These are phyloP conservation scores for Persicaria maculosa DNA, from an alignment of 148 eudicot genomes.

Conservation along the genomic window DNA sequence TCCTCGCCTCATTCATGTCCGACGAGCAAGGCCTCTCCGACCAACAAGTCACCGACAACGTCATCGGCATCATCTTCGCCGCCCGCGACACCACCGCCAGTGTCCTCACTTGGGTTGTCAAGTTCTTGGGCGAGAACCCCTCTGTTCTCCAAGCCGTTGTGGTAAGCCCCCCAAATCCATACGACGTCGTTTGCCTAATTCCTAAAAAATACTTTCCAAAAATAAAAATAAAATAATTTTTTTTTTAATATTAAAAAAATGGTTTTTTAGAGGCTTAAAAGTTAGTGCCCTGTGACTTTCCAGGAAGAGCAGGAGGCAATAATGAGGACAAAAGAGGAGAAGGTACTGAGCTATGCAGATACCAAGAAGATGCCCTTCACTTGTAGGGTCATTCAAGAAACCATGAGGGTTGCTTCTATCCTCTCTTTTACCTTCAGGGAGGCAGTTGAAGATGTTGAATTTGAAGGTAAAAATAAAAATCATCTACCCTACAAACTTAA, in stretches of 20 bases:
- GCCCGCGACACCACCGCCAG: slow-evolving; percentile 95
- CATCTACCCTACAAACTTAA: too few species aligned
- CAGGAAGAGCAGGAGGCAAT: slow-evolving; percentile 43
- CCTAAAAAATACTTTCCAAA: neutral
- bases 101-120: slow-evolving; percentile 84
- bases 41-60: slow-evolving; percentile 84
- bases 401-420: slow-evolving; percentile 86
- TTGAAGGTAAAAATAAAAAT: slow-evolving; percentile 43
- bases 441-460: slow-evolving; percentile 97
- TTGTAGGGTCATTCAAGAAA: slow-evolving; percentile 80
- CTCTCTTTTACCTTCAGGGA: slow-evolving; percentile 92
- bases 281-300: neutral
- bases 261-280: neutral
- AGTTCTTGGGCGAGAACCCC: slow-evolving; percentile 77
- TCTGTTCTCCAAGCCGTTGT: slow-evolving; percentile 69
- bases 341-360: slow-evolving; percentile 25
- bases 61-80: slow-evolving; percentile 89
- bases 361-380: slow-evolving; percentile 73
- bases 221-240: neutral
- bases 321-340: slow-evolving; percentile 22
- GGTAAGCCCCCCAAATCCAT: slow-evolving; percentile 25
- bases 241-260: too few species aligned
- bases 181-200: neutral
- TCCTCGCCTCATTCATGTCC: slow-evolving; percentile 71
- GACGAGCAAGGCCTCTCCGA: slow-evolving; percentile 71